A percentile compares a stretch with the other conserved stretches of the same genome.
Conservation (phyloP, 2,329 filamentous ascomycete species). For the Calonectria pauciramosa region DNA sequence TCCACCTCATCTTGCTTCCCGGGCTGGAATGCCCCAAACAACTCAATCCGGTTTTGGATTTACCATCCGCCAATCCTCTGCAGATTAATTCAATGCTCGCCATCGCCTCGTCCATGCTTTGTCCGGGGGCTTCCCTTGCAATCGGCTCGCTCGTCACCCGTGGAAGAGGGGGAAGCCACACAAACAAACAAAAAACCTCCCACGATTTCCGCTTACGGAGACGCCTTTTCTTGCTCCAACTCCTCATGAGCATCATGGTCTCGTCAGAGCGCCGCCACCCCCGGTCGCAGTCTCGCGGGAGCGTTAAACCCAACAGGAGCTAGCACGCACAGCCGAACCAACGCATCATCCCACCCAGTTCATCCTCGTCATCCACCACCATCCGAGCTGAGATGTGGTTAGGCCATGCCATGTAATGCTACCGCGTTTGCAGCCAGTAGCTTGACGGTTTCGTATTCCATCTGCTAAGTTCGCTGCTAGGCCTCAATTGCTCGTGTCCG, state of each 20-base stretch:
- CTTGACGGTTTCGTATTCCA: constrained; percentile 20
- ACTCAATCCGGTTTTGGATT: constrained; percentile 37
- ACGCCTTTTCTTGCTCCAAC: not conserved
- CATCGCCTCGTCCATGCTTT: not conserved
- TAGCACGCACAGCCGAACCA: constrained; percentile 13
- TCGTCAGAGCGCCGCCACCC: constrained; percentile 9
- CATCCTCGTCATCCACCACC: constrained; percentile 22
- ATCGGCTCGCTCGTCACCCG: not conserved
- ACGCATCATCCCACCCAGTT: constrained; percentile 24
- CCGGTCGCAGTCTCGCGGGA: constrained; percentile 16
- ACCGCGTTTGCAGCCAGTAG: constrained; percentile 20
- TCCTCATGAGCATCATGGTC: constrained; percentile 1
- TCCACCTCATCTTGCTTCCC: constrained; percentile 9
- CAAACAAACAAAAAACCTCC: not conserved
- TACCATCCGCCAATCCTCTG: constrained; percentile 24
- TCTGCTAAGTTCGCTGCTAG: constrained; percentile 2
- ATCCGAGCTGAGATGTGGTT: constrained; percentile 26
- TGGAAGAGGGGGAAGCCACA: not conserved
- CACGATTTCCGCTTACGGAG: not conserved
- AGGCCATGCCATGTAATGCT: constrained; percentile 20
- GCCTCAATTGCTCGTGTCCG: constrained; percentile 3
- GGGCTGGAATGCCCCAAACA: constrained; percentile 20
- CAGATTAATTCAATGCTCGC: constrained; percentile 18
- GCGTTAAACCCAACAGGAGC: constrained; percentile 17
- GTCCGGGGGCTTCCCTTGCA: not conserved